Evolutionary conservation across 1,284 basidiomycete genomes (phyloP).

Genomic region (Amylostereum areolatum): DNA sequence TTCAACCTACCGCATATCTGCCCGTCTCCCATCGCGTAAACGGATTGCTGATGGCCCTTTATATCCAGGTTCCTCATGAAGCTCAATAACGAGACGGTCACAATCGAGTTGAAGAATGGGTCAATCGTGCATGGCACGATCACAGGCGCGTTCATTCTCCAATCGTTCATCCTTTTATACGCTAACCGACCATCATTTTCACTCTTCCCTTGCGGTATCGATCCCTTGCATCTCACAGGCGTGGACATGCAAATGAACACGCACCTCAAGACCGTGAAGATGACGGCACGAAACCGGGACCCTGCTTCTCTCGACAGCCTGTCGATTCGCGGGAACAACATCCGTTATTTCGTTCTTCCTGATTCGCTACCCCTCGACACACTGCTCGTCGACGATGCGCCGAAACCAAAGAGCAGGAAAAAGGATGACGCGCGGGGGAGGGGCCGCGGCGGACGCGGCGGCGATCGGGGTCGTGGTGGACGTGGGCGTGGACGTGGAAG

Average conservation of each 20-base stretch:
- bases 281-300: constrained; percentile 87
- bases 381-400: constrained; percentile 94
- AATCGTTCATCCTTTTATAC: neutral
- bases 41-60: neutral
- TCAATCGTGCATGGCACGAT: constrained; percentile 95
- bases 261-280: constrained; percentile 94
- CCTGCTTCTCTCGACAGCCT: constrained; percentile 79
- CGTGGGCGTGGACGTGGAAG: constrained; percentile 44
- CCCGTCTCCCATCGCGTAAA: too few relatives aligned
- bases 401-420: constrained; percentile 89
- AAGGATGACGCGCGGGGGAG: constrained; percentile 68
- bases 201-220: neutral
- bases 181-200: neutral
- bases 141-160: constrained; percentile 60
- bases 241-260: constrained; percentile 99
- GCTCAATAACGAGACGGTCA: constrained; percentile 98
- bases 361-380: constrained; percentile 96
- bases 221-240: constrained; percentile 30
- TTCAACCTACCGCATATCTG: too few relatives aligned
- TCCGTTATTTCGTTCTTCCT: constrained; percentile 93
- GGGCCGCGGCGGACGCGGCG: constrained; percentile 47
- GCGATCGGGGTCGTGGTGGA: constrained; percentile 36
- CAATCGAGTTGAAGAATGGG: constrained; percentile 97
- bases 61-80: constrained; percentile 92
- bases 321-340: constrained; percentile 89